phyloP scores from a whole-genome alignment of 202 grass and related monocot species.

The Setaria viridis region DNA sequence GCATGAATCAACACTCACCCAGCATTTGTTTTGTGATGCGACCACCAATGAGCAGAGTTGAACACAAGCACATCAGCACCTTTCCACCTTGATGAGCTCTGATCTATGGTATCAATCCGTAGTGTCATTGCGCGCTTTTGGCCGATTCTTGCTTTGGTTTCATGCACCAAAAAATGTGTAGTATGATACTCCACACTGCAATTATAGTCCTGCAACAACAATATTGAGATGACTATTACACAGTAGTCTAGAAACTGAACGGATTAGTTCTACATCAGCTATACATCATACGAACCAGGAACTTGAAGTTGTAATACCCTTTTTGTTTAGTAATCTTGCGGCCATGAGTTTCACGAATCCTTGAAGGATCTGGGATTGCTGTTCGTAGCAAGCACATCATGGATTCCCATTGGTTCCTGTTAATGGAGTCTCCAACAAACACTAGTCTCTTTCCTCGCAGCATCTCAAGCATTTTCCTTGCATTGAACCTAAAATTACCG shows the following conservation, averaged over 20 bases:
- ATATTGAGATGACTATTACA: conserved; percentile 37
- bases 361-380: conserved; percentile 64
- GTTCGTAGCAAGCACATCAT: conserved; percentile 85
- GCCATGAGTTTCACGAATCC: conserved; percentile 68
- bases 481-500: conserved; percentile 62
- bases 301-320: conserved; percentile 83
- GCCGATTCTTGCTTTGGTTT: conserved; percentile 72
- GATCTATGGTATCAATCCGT: conserved; percentile 72
- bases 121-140: conserved; percentile 60
- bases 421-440: conserved; percentile 91
- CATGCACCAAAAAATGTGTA: conserved; percentile 89
- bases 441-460: conserved; percentile 77
- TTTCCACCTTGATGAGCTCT: conserved; percentile 76
- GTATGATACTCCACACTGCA: conserved; percentile 92
- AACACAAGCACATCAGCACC: conserved; percentile 85
- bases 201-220: conserved; percentile 74
- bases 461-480: conserved; percentile 70
- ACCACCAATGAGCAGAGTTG: conserved; percentile 98
- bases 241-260: conserved; percentile 9
- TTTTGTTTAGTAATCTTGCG: conserved; percentile 75
- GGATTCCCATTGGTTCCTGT: conserved; percentile 96
- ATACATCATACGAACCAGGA: conserved; percentile 60
- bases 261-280: not conserved
- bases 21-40: conserved; percentile 90
- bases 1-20: conserved; percentile 55